Evolutionary conservation across 768 basidiomycete species (phyloP).

Genomic region (Exidia glandulosa): DNA sequence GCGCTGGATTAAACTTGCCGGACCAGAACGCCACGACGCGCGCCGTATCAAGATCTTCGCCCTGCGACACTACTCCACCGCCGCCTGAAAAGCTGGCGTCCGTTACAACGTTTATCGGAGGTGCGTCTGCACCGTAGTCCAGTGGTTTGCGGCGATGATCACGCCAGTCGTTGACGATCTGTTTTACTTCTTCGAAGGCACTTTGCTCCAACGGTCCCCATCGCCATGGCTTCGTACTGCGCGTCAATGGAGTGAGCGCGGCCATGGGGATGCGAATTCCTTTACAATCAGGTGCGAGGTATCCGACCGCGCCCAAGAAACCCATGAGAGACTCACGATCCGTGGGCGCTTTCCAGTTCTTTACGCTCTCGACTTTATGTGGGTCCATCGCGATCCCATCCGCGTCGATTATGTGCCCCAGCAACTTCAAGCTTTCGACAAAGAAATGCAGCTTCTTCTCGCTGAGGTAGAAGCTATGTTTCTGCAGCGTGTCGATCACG

Average conservation of each 20-base stretch:
- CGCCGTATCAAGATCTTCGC: constrained; percentile 14
- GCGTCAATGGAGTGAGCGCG: background rate
- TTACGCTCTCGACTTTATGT: constrained; percentile 27
- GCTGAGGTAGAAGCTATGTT: constrained; percentile 27
- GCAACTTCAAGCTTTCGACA: constrained; percentile 10
- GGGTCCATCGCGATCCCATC: constrained; percentile 34
- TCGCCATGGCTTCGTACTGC: background rate
- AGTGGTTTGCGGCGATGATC: background rate
- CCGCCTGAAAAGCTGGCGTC: constrained; percentile 22
- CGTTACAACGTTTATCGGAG: constrained; percentile 18
- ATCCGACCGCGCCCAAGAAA: constrained; percentile 23
- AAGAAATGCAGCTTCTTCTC: constrained; percentile 25
- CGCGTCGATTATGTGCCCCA: constrained; percentile 26
- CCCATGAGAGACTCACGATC: constrained; percentile 22
- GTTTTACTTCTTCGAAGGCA: constrained; percentile 6
- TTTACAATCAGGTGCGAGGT: constrained; percentile 13
- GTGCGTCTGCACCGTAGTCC: constrained; percentile 11
- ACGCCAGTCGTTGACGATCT: background rate
- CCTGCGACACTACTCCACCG: constrained; percentile 20
- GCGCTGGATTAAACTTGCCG: constrained; percentile 23
- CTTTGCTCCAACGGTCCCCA: constrained; percentile 1
- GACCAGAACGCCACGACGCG: constrained; percentile 24
- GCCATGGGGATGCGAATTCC: background rate
- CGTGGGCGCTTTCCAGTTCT: constrained; percentile 20
- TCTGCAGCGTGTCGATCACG: constrained; percentile 23